Evolutionary conservation across 208 protist species (phyloP).

Genomic region (Leishmania mexicana): DNA sequence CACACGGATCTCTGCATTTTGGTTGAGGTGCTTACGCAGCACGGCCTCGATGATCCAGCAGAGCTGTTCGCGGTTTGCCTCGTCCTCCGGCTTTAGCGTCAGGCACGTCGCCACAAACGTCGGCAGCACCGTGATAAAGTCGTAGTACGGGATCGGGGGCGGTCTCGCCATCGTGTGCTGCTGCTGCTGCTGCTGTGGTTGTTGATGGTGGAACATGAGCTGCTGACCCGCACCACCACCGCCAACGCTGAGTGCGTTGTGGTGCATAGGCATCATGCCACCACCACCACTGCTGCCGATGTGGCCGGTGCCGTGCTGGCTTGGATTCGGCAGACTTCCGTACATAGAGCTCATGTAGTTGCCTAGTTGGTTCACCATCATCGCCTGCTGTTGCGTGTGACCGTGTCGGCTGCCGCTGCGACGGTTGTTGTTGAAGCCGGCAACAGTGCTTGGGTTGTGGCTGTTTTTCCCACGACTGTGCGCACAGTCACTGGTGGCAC

Average conservation of each 20-base stretch:
- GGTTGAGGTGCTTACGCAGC: conserved; percentile 33
- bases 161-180: background rate
- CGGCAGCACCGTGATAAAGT: conserved; percentile 62
- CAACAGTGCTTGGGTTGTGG: no score
- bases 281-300: background rate
- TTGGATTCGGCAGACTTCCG: background rate
- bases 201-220: background rate
- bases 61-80: conserved; percentile 53
- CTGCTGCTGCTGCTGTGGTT: conserved; percentile 8
- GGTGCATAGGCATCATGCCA: conserved; percentile 10
- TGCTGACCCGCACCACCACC: background rate
- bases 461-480: conserved; percentile 10
- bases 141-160: conserved; percentile 38
- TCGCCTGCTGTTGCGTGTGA: background rate
- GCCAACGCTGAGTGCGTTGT: conserved; percentile 1
- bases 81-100: conserved; percentile 43
- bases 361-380: background rate
- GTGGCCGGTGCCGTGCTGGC: background rate
- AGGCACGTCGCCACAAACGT: conserved; percentile 72
- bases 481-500: background rate
- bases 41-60: conserved; percentile 67
- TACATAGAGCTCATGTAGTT: conserved; percentile 10
- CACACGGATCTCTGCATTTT: conserved; percentile 56
- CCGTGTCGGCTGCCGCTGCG: background rate
- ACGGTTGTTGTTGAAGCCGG: background rate